Evolutionary conservation across 1,139 yeast species (phyloP).

Genomic region (Pichia sp.): DNA sequence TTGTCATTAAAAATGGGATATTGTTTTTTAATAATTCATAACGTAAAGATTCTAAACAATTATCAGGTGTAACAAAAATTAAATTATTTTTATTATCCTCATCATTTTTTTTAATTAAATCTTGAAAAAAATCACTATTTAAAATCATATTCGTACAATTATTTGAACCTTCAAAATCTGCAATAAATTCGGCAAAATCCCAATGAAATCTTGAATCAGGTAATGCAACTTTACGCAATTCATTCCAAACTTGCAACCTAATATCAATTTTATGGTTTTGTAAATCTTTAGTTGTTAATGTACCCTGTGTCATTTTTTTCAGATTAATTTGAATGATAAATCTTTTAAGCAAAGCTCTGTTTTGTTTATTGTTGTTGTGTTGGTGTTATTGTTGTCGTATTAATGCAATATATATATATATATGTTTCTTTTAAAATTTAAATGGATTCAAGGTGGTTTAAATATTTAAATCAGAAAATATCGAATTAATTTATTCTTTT

Average conservation of each 20-base stretch:
- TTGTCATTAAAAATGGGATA: constrained; percentile 25
- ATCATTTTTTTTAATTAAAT: not conserved
- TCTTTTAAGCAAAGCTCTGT: too few relatives aligned
- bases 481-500: too few relatives aligned
- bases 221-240: constrained; percentile 26
- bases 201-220: constrained; percentile 28
- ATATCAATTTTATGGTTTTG: constrained; percentile 23
- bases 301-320: not conserved
- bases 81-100: constrained; percentile 3
- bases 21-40: constrained; percentile 20
- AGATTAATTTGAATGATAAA: too few relatives aligned
- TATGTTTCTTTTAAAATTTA: too few relatives aligned
- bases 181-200: constrained; percentile 28
- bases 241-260: constrained; percentile 24
- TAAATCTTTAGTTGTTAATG: constrained; percentile 8
- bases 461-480: too few relatives aligned
- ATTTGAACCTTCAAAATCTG: constrained; percentile 27
- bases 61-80: constrained; percentile 27
- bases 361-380: too few relatives aligned
- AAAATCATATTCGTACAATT: constrained; percentile 16
- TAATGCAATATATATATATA: too few relatives aligned
- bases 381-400: too few relatives aligned
- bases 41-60: constrained; percentile 25
- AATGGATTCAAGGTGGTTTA: too few relatives aligned
- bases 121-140: constrained; percentile 14